Evolutionary conservation across 139 green algal species (phyloP).

Genomic region (Yamagishiella unicocca): DNA sequence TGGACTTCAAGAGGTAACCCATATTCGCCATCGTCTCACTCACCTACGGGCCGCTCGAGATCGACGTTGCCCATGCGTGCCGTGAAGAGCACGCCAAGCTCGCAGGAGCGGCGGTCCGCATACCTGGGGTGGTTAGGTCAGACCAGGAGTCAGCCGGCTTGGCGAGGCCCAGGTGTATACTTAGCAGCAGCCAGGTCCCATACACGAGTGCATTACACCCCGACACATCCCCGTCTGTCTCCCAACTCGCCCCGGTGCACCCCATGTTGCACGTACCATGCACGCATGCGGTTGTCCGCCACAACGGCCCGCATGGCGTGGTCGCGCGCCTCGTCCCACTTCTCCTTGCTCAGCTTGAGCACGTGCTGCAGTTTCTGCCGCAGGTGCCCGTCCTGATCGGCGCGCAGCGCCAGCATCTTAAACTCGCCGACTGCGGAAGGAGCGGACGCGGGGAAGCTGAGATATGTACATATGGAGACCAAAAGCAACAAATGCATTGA

Average conservation of each 20-base stretch:
- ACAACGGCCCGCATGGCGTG: constrained; percentile 89
- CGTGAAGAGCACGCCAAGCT: constrained; percentile 88
- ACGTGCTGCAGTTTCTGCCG: constrained; percentile 88
- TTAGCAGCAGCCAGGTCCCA: too few relatives aligned
- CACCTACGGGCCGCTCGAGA: constrained; percentile 82
- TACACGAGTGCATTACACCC: too few relatives aligned
- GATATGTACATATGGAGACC: too few relatives aligned
- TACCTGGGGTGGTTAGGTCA: constrained; percentile 49
- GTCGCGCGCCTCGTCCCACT: constrained; percentile 92
- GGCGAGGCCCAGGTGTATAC: too few relatives aligned
- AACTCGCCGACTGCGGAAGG: constrained; percentile 86
- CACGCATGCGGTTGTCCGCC: constrained; percentile 85
- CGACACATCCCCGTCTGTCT: too few relatives aligned
- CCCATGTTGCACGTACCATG: constrained; percentile 71
- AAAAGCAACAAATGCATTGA: too few relatives aligned
- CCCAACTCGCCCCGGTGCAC: too few relatives aligned
- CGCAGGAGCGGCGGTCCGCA: constrained; percentile 71
- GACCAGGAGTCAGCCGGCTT: not conserved
- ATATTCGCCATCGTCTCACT: too few relatives aligned
- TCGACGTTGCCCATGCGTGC: constrained; percentile 83
- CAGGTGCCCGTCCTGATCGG: constrained; percentile 86
- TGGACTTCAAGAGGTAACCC: too few relatives aligned
- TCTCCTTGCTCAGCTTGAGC: constrained; percentile 92
- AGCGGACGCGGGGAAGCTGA: too few relatives aligned
- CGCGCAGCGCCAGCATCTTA: constrained; percentile 80